Percentiles rank a stretch among this genome's conserved stretches.
These are phyloP conservation scores for Pachyrhizus erosus DNA, from an alignment of 306 rosid species.

Conservation along the genomic window DNA sequence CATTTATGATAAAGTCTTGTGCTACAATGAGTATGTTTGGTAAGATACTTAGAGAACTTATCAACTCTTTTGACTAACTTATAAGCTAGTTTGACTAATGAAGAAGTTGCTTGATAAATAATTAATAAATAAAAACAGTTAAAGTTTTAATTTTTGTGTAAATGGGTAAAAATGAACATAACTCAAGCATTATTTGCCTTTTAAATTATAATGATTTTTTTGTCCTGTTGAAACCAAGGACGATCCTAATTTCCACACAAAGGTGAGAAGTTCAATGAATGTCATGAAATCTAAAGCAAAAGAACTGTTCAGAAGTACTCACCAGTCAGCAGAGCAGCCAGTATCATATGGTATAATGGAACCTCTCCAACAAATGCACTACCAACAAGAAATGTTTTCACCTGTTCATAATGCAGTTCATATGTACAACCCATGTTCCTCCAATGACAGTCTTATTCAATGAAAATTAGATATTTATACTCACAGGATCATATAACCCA, in stretches of 20 bases:
- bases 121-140: not conserved
- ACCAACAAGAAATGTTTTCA: constrained; percentile 85
- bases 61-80: no score
- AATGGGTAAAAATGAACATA: not conserved
- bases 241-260: constrained; percentile 1
- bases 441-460: constrained; percentile 44
- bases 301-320: constrained; percentile 42
- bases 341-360: constrained; percentile 81
- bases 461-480: constrained; percentile 52
- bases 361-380: constrained; percentile 81
- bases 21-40: no score
- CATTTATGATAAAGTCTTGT: constrained; percentile 19
- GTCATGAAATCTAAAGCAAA: constrained; percentile 13
- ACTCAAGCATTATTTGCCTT: not conserved
- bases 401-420: constrained; percentile 72
- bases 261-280: constrained; percentile 12
- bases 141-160: not conserved
- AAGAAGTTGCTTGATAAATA: not conserved
- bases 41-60: no score
- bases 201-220: not conserved
- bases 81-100: no score
- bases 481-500: constrained; percentile 96
- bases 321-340: constrained; percentile 96
- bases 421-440: constrained; percentile 50
- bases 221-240: not conserved